Percentiles rank a stretch among this genome's conserved stretches.
Evolutionary conservation across 2,329 filamentous ascomycete genomes (phyloP).

Genomic region (Colletotrichum cuscutae): DNA sequence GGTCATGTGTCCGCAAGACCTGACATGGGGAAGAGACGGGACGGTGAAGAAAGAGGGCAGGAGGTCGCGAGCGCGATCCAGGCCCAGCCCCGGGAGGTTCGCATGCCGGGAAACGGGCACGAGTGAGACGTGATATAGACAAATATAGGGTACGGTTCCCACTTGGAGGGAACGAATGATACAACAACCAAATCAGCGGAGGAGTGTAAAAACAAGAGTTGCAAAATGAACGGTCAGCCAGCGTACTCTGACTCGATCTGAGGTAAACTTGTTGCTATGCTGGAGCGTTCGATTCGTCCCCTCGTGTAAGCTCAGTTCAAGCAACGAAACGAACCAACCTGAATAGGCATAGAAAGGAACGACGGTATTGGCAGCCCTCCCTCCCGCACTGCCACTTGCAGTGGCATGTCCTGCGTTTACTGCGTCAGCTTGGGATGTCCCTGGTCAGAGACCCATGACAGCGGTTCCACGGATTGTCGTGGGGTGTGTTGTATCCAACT

Average conservation of each 20-base stretch:
- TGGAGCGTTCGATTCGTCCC: neutral
- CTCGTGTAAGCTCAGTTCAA: neutral
- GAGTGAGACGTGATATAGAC: conserved; percentile 14
- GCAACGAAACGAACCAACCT: conserved; percentile 8
- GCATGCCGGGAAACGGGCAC: neutral
- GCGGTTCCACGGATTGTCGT: conserved; percentile 21
- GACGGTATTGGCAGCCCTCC: neutral
- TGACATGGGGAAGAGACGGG: neutral
- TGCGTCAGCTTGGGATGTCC: conserved; percentile 23
- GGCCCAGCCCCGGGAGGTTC: conserved; percentile 8
- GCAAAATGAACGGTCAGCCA: neutral
- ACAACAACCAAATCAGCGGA: neutral
- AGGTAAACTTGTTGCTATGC: neutral
- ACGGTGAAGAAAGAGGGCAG: neutral
- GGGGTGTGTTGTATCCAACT: neutral
- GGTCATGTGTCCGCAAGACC: neutral
- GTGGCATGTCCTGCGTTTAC: conserved; percentile 9
- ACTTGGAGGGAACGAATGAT: neutral
- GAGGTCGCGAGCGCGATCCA: neutral
- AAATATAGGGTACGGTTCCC: neutral
- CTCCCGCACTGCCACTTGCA: conserved; percentile 10
- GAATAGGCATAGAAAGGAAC: conserved; percentile 1
- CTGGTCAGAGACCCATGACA: conserved; percentile 20
- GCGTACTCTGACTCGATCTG: neutral
- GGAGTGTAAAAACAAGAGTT: neutral